A percentile compares a stretch with the other conserved stretches of the same genome.
Evolutionary conservation across 2,329 filamentous ascomycete genomes (phyloP).

Genomic region (Stagonosporopsis tanaceti): DNA sequence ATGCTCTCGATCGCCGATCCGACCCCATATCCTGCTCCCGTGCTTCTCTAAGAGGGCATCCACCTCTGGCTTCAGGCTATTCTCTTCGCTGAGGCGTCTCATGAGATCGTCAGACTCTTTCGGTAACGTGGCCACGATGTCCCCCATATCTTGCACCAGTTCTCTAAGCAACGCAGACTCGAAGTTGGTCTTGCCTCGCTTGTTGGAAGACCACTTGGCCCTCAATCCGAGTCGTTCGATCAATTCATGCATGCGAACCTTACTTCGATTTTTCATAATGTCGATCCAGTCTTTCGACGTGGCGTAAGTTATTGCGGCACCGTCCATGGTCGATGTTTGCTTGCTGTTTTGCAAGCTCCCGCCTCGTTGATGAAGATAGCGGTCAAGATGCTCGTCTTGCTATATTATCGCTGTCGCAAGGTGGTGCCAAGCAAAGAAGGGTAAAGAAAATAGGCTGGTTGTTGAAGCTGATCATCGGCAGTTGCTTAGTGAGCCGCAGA

Average conservation of each 20-base stretch:
- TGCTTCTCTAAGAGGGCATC: slow-evolving; percentile 43
- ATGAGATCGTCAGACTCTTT: slow-evolving; percentile 46
- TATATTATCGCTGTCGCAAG: background rate
- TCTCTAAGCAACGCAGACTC: slow-evolving; percentile 46
- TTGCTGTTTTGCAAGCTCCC: slow-evolving; percentile 16
- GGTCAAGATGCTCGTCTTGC: background rate
- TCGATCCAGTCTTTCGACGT: slow-evolving; percentile 48
- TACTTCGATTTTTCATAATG: slow-evolving; percentile 48
- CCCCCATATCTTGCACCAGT: slow-evolving; percentile 46
- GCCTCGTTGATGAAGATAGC: background rate
- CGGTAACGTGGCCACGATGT: slow-evolving; percentile 42
- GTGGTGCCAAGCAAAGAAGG: slow-evolving; percentile 5
- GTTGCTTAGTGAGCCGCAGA: slow-evolving; percentile 1
- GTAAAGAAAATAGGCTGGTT: slow-evolving; percentile 4
- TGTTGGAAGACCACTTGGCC: slow-evolving; percentile 50
- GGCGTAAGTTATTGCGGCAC: slow-evolving; percentile 40
- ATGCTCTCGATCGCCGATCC: slow-evolving; percentile 42
- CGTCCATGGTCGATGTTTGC: slow-evolving; percentile 30
- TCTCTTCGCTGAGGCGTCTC: slow-evolving; percentile 37
- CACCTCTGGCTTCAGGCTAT: slow-evolving; percentile 41
- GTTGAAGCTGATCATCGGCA: slow-evolving; percentile 13
- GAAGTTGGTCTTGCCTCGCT: slow-evolving; percentile 49
- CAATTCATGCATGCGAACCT: slow-evolving; percentile 48
- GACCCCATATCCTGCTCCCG: slow-evolving; percentile 44
- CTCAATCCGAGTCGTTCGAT: slow-evolving; percentile 46